Conservation (phyloP, 129 eudicot species). For the Artemisia argyi region DNA sequence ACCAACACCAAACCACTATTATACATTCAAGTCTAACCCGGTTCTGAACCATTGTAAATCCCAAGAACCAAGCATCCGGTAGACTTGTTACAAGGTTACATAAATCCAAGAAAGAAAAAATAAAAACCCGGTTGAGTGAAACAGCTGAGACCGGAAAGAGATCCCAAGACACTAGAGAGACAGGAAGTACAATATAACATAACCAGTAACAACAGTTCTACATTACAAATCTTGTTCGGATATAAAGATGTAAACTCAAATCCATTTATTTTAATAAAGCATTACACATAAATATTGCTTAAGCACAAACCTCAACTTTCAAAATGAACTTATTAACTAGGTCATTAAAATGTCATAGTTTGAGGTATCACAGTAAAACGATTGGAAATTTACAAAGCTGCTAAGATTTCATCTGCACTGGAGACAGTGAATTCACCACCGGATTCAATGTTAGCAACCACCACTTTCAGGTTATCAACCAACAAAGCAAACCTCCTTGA, state of each 20-base stretch:
- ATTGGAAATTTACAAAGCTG: constrained; percentile 45
- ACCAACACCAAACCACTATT: too few relatives aligned
- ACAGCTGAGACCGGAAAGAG: too few relatives aligned
- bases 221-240: neutral
- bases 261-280: neutral
- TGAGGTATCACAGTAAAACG: neutral
- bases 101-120: too few relatives aligned
- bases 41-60: too few relatives aligned
- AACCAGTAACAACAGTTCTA: too few relatives aligned
- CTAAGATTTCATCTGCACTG: constrained; percentile 75
- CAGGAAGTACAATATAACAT: too few relatives aligned
- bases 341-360: neutral
- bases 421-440: constrained; percentile 93
- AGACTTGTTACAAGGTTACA: too few relatives aligned
- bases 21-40: too few relatives aligned
- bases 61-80: too few relatives aligned
- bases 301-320: constrained; percentile 4
- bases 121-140: too few relatives aligned
- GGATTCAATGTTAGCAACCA: constrained; percentile 68
- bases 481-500: constrained; percentile 78
- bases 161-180: too few relatives aligned
- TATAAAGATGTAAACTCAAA: neutral
- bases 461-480: constrained; percentile 82
- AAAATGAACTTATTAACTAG: neutral
- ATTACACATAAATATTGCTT: neutral